These are phyloP conservation scores for Curvularia verruculosa DNA, from an alignment of 2,329 filamentous ascomycete genomes.

Conservation along the genomic window DNA sequence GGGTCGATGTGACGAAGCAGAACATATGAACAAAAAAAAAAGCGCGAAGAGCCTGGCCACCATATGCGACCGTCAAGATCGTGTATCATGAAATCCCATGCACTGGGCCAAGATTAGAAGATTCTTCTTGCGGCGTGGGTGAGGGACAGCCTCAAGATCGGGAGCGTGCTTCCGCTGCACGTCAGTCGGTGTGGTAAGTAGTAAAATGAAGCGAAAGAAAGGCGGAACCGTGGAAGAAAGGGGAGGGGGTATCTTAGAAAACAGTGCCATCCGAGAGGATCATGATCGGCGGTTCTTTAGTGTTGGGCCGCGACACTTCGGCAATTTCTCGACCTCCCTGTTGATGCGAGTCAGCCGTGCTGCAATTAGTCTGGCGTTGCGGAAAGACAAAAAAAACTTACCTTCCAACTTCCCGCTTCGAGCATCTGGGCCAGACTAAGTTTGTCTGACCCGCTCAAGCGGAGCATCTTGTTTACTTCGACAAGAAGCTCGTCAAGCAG, in stretches of 20 bases:
- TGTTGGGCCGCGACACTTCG: conserved; percentile 93
- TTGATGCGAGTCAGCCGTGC: conserved; percentile 19
- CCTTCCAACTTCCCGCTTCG: conserved; percentile 98
- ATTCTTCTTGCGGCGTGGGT: conserved; percentile 13
- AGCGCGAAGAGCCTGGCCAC: conserved; percentile 25
- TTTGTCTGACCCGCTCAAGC: conserved; percentile 70
- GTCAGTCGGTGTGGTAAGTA: conserved; percentile 13
- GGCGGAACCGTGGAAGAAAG: conserved; percentile 34
- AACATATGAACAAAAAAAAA: conserved; percentile 30
- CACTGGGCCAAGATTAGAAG: conserved; percentile 26
- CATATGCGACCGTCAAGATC: conserved; percentile 37
- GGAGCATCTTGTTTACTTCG: conserved; percentile 72
- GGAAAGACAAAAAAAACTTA: too few relatives aligned
- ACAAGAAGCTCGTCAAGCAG: conserved; percentile 73
- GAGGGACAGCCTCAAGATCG: conserved; percentile 16
- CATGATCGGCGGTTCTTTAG: conserved; percentile 93
- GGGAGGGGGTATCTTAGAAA: conserved; percentile 68
- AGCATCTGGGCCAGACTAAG: conserved; percentile 86
- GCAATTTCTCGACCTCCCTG: conserved; percentile 93
- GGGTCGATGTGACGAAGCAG: conserved; percentile 12
- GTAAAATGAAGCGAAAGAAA: conserved; percentile 32
- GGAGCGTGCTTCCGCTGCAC: conserved; percentile 25
- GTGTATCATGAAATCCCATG: conserved; percentile 30
- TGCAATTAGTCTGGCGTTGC: background rate
- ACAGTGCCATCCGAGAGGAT: conserved; percentile 96